Conservation (phyloP, 192 early-diverging fungal species). For the Jimgerdemannia flammicorona region DNA sequence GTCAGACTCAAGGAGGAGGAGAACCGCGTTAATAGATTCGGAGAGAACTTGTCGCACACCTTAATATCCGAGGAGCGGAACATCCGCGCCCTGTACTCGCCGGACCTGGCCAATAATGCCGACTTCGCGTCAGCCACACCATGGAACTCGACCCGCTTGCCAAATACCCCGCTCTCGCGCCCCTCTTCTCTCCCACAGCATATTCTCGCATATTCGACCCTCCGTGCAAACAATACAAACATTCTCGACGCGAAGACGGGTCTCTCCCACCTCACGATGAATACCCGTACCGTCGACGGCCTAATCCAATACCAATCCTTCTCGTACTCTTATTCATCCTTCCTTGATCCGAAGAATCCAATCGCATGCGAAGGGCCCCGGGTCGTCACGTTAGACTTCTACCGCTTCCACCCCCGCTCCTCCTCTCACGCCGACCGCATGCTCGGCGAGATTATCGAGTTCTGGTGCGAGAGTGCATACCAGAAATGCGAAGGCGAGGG, state of each 20-base stretch:
- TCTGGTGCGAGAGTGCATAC: constrained; percentile 7
- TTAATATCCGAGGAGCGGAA: not conserved
- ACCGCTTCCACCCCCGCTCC: constrained; percentile 2
- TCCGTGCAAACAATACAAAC: constrained; percentile 2
- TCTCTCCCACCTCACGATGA: constrained; percentile 11
- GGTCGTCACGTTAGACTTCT: constrained; percentile 5
- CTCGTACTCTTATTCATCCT: constrained; percentile 4
- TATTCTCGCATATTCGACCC: constrained; percentile 10
- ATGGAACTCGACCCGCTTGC: not conserved
- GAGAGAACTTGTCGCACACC: constrained; percentile 8
- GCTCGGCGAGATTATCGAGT: constrained; percentile 7
- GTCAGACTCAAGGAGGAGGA: constrained; percentile 58
- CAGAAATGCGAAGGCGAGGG: not conserved
- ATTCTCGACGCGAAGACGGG: constrained; percentile 7
- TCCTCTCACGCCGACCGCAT: not conserved
- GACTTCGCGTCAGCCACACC: constrained; percentile 6
- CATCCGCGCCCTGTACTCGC: not conserved
- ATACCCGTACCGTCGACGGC: constrained; percentile 9
- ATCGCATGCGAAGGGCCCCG: constrained; percentile 7
- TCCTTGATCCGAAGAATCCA: not conserved
- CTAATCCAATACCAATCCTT: constrained; percentile 18
- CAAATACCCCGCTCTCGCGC: not conserved
- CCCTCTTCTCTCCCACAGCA: constrained; percentile 5
- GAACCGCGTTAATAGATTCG: constrained; percentile 17
- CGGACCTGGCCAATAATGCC: constrained; percentile 1